These are phyloP conservation scores for Fraxinus angustifolia DNA, from an alignment of 305 asterid species.

Conservation along the genomic window DNA sequence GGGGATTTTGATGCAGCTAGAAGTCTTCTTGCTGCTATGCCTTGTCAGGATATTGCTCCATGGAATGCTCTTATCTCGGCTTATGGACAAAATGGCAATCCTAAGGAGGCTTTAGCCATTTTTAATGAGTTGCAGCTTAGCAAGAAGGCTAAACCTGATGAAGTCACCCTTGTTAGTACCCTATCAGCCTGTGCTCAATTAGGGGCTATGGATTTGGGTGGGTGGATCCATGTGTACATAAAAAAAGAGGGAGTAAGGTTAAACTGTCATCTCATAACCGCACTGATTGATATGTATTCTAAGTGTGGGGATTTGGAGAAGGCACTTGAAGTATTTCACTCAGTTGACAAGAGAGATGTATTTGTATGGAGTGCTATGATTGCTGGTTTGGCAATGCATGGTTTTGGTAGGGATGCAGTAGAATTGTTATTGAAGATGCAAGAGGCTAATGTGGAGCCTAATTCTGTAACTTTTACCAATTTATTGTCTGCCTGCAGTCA, in stretches of 20 bases:
- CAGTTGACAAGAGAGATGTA: conserved; percentile 49
- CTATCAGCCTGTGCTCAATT: conserved; percentile 77
- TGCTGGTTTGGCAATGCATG: conserved; percentile 81
- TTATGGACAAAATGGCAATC: conserved; percentile 59
- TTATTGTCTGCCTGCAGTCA: conserved; percentile 76
- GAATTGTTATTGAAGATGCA: conserved; percentile 58
- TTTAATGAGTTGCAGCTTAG: conserved; percentile 64
- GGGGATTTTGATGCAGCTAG: conserved; percentile 65
- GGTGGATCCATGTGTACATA: conserved; percentile 56
- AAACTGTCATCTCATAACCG: conserved; percentile 28
- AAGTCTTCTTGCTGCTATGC: conserved; percentile 45
- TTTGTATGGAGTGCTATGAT: conserved; percentile 81
- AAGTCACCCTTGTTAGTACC: conserved; percentile 61
- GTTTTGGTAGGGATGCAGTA: conserved; percentile 56
- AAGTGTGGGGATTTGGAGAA: conserved; percentile 71
- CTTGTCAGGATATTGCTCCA: conserved; percentile 51
- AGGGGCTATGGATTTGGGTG: conserved; percentile 67
- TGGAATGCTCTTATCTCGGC: conserved; percentile 82
- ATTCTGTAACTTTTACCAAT: conserved; percentile 58
- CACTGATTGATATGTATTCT: conserved; percentile 71
- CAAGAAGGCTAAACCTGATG: conserved; percentile 57
- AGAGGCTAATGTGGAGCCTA: conserved; percentile 53
- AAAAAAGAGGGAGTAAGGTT: conserved; percentile 4
- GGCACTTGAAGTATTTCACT: conserved; percentile 62
- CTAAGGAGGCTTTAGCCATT: conserved; percentile 61